Conservation (phyloP, 495 filamentous ascomycete genomes). For the Hypoxylon cercidicola region DNA sequence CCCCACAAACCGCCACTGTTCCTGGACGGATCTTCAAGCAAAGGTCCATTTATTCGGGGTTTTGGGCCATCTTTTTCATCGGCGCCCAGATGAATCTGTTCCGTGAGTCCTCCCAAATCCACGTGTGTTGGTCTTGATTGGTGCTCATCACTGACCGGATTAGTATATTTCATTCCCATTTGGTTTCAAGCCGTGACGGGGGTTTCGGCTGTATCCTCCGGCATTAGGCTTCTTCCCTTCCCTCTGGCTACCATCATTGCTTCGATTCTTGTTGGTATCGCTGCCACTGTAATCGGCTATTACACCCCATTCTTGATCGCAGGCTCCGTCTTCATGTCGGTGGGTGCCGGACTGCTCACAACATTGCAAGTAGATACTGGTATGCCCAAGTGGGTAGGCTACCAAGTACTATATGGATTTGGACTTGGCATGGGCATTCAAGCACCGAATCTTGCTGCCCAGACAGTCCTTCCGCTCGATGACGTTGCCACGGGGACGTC, state of each 20-base stretch:
- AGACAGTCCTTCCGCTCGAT: constrained; percentile 68
- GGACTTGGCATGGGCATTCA: constrained; percentile 75
- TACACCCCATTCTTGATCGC: constrained; percentile 79
- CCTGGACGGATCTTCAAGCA: too few relatives aligned
- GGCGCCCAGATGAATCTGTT: too few relatives aligned
- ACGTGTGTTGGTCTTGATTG: too few relatives aligned
- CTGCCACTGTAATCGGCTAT: constrained; percentile 73
- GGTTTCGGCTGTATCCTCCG: constrained; percentile 72
- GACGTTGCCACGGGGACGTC: constrained; percentile 77
- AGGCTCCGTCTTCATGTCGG: constrained; percentile 65
- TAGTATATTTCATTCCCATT: constrained; percentile 79
- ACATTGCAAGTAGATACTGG: constrained; percentile 68
- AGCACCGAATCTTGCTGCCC: constrained; percentile 70
- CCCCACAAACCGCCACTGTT: too few relatives aligned
- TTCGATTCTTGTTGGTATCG: constrained; percentile 68
- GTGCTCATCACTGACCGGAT: too few relatives aligned
- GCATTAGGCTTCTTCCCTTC: constrained; percentile 80
- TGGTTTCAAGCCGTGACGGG: constrained; percentile 91
- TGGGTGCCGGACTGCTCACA: constrained; percentile 76
- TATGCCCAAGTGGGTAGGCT: constrained; percentile 78
- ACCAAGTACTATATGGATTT: constrained; percentile 73
- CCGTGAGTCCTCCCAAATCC: too few relatives aligned
- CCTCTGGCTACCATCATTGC: constrained; percentile 71
- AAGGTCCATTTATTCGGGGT: too few relatives aligned
- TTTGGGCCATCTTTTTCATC: too few relatives aligned